phyloP scores from a whole-genome alignment of 2,329 filamentous ascomycete genomes.

The Emericellopsis atlantica region DNA sequence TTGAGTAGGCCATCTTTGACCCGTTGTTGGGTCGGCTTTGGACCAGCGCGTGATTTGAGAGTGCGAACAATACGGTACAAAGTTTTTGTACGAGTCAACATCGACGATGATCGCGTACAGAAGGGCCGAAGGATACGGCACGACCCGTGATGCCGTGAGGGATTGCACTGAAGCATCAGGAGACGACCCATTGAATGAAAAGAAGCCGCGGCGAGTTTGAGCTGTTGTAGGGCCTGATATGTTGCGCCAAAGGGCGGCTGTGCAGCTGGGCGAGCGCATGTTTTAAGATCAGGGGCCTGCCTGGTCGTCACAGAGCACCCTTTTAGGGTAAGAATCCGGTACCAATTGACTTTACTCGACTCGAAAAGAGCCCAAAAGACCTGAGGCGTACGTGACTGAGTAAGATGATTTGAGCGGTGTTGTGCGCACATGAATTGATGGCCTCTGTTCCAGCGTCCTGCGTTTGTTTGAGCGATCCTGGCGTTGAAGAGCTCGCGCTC shows the following conservation, averaged over 20 bases:
- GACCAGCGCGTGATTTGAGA: constrained; percentile 71
- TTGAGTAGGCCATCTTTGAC: constrained; percentile 46
- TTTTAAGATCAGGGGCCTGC: constrained; percentile 6
- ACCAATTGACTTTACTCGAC: too few species aligned
- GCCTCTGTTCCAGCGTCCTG: too few species aligned
- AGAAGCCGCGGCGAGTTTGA: constrained; percentile 24
- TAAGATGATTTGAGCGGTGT: too few species aligned
- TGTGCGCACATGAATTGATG: too few species aligned
- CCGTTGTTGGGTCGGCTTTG: constrained; percentile 25
- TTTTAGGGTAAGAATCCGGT: too few species aligned
- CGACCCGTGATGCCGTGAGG: constrained; percentile 60
- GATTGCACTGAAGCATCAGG: constrained; percentile 31
- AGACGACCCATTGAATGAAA: constrained; percentile 15
- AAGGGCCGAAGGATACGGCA: constrained; percentile 57
- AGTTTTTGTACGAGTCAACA: constrained; percentile 69
- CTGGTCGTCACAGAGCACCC: too few species aligned
- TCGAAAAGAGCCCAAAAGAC: too few species aligned
- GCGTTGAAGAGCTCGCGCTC: too few species aligned
- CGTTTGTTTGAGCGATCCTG: too few species aligned
- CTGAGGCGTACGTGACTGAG: too few species aligned
- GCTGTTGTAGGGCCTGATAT: neutral
- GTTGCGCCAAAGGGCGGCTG: neutral
- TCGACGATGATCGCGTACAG: constrained; percentile 85
- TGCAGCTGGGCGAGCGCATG: constrained; percentile 6
- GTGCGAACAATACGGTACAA: constrained; percentile 81